Base-by-base conservation (phyloP, 2,329 filamentous ascomycete species). In the Ceratocystiopsis brevicomis region DNA sequence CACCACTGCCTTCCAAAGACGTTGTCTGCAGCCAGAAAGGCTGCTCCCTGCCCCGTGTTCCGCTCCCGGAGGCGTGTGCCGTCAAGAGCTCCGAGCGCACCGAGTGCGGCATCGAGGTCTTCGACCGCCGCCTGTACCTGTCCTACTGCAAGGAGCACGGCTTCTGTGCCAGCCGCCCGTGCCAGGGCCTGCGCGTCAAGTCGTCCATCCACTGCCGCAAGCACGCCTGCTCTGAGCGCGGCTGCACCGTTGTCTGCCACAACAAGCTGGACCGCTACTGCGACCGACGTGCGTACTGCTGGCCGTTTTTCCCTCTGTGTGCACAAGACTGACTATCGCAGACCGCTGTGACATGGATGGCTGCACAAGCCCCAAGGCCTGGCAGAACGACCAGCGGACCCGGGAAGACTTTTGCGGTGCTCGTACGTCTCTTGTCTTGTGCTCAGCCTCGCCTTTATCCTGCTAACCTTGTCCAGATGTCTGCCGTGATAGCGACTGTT, bases 161-260 rank as follows among this genome's bases (percentile, higher is more conserved):
- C 14, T 5, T 37, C 15, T 49, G 47, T 19, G 36, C 33, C 1
- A 25, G 34, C 13, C 17, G 11, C 1, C 2, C 16, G 3, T 48
- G 48, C 44, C 15, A 12, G 1, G 44, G 41, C 11, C 18, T 46
- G 3, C 41, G 47, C 16, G 25, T 45, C 13, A 40, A 33, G 14
- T 38, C 35, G 4, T 41, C 45, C 10, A n/a, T 30, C 2, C 35
- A 44, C 42, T 50, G 48, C 40, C 40, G 39, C 19, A 44, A 45
- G 34, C 48, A 50, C 19, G 47, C 41, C 35, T 50, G 48, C 17
- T n/a, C 33, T 5, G 48, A 50, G 34, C 43, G 40, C 21, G 45
- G 39, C 43, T 50, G 48, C 37, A 11, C 1, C 17, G 32, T 34
- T 4, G 36, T 37, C 35, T 42, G 38, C 17, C 12, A 15, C 14